phyloP scores from a whole-genome alignment of 352 stramenopile species.

The Globisporangium recalcitrans region DNA sequence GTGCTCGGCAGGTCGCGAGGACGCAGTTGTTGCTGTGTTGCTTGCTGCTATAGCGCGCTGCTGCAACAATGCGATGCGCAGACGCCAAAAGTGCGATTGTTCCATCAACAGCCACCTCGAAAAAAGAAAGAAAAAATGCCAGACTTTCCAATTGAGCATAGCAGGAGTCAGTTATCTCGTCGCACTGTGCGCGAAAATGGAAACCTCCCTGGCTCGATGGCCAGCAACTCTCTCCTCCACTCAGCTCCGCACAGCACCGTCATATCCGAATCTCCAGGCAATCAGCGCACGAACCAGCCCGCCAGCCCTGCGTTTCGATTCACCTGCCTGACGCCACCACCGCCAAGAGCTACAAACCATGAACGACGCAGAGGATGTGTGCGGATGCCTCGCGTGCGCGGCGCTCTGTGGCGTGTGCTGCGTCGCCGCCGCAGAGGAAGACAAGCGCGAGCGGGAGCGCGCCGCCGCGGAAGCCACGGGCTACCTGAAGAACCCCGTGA shows the following conservation, averaged over 20 bases:
- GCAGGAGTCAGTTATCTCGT: background rate
- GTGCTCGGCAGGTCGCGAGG: too few species aligned
- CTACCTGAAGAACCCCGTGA: slow-evolving; percentile 49
- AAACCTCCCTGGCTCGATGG: slow-evolving; percentile 3
- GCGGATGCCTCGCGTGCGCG: slow-evolving; percentile 63
- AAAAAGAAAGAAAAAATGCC: background rate
- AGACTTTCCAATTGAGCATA: background rate
- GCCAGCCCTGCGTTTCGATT: background rate
- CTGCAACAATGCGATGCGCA: background rate
- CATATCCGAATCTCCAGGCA: slow-evolving; percentile 5
- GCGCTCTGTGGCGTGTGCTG: slow-evolving; percentile 73
- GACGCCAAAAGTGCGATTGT: background rate
- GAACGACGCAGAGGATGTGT: slow-evolving; percentile 75
- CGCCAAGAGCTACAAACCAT: slow-evolving; percentile 24
- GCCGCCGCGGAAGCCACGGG: slow-evolving; percentile 25
- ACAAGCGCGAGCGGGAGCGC: slow-evolving; percentile 73
- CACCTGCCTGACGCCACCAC: background rate
- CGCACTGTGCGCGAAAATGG: slow-evolving; percentile 1
- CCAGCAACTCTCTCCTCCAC: background rate
- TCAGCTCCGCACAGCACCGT: background rate
- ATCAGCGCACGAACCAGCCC: background rate
- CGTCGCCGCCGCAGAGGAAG: slow-evolving; percentile 71
- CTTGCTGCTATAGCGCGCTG: too few species aligned
- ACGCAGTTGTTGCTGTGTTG: too few species aligned
- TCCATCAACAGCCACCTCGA: background rate